Conservation (phyloP, 495 filamentous ascomycete species). For the Daldinia loculata region DNA sequence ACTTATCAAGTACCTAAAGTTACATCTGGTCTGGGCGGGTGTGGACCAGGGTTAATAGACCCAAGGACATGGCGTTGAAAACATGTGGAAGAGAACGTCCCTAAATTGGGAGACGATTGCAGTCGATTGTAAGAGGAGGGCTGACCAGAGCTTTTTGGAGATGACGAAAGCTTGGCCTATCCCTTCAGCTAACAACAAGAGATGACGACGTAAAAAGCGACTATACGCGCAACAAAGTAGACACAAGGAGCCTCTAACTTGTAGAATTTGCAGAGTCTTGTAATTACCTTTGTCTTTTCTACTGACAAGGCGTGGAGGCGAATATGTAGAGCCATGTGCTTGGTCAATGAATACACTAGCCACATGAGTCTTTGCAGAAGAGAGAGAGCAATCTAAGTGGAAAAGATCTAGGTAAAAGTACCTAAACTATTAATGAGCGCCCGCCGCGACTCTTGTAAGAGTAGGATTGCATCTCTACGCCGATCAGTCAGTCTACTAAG, state of each 20-base stretch:
- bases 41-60: constrained; percentile 34
- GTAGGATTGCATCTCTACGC: neutral
- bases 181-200: constrained; percentile 6
- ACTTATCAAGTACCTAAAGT: constrained; percentile 7
- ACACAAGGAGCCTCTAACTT: neutral
- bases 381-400: neutral
- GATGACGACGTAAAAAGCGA: constrained; percentile 21
- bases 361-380: neutral
- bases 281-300: neutral
- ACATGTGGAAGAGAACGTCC: constrained; percentile 37
- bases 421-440: constrained; percentile 1
- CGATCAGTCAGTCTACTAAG: constrained; percentile 11
- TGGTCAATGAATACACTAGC: neutral
- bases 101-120: constrained; percentile 32
- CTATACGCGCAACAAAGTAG: constrained; percentile 4
- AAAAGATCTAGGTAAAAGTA: constrained; percentile 3
- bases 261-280: neutral
- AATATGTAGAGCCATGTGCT: neutral
- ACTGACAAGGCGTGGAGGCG: neutral
- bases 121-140: constrained; percentile 18
- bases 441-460: neutral
- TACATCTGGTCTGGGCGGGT: constrained; percentile 29
- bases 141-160: constrained; percentile 10
- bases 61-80: constrained; percentile 39
- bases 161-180: constrained; percentile 29